A percentile compares a stretch with the other conserved stretches of the same genome.
Evolutionary conservation across 179 eudicot species (phyloP).

Genomic region (Actinidia arguta): DNA sequence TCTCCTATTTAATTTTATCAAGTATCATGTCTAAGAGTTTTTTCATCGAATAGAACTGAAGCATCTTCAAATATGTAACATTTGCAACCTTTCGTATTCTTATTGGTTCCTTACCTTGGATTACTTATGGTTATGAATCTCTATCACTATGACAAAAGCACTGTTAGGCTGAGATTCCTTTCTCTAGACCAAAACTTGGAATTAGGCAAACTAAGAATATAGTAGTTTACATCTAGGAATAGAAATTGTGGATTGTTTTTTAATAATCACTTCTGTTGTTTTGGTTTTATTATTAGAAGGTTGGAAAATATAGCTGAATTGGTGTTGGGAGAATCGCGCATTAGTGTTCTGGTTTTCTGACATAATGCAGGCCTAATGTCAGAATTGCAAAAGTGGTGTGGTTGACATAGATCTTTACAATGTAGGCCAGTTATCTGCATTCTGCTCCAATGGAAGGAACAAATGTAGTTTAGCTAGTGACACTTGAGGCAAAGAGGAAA

Average conservation of each 20-base stretch:
- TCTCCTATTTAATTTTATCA: neutral
- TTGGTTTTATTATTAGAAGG: neutral
- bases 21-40: neutral
- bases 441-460: no score
- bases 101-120: neutral
- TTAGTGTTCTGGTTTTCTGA: neutral
- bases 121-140: neutral
- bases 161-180: neutral
- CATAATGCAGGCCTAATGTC: neutral
- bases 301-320: neutral
- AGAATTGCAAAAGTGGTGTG: conserved; percentile 10
- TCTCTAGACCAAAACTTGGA: neutral
- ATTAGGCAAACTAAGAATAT: neutral
- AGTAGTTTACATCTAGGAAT: neutral
- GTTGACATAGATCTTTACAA: conserved; percentile 2
- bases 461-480: conserved; percentile 3
- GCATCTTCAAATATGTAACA: neutral
- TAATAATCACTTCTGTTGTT: neutral
- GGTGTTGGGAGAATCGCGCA: neutral
- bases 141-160: neutral
- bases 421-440: no score
- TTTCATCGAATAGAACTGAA: neutral
- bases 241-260: neutral
- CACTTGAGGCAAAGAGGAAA: neutral
- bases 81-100: neutral